Evolutionary conservation across 2,329 filamentous ascomycete species (phyloP), one percentile per base, ranked within the genome.

Genomic region (Neodidymelliopsis sp.): DNA sequence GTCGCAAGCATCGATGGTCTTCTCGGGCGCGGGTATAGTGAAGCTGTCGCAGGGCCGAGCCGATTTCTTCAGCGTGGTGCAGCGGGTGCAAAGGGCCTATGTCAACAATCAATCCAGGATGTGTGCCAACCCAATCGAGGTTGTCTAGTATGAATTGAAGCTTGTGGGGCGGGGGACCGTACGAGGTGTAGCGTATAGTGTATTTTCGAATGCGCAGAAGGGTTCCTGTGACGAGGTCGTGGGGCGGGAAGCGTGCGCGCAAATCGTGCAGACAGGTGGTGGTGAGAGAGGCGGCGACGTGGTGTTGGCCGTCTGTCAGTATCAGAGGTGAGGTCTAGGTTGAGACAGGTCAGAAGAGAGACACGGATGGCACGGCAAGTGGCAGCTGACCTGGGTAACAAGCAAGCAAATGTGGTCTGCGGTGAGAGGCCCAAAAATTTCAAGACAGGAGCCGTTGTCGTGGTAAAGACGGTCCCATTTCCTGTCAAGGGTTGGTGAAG

Each of bases 381-480:
- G 5, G 18, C 0, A 11, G 4, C 47, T 25, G 12, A 50, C 68
- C 63, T 69, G 18, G 10, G 61, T 34, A 16, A 72, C 49, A 12
- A 63, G 62, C 42, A 71, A 49, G 27, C 18, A 30, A 28, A 41
- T 27, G 15, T 52, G 45, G 6, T 43, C 43, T 2, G 54, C 22
- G 29, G 45, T 30, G 18, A 47, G 40, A 9, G 56, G 45, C 24
- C 58, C 54, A 31, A 53, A 39, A 10, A 69, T 67, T 39, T 67
- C 66, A 3, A 74, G 41, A 27, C 63, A 66, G 37, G 66, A 71
- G 24, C 69, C 69, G 58, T 71, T 67, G 46, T 72, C 62, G 45
- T 67, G 62, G 46, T 65, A 73, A 6, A 71, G 27, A n/a, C 52
- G 60, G 3, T 36, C 34, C 60, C 62, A 67, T 19, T 39, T 50